These are phyloP conservation scores for Chalciporus sphaerocephalus DNA, from an alignment of 768 basidiomycete species.

Conservation along the genomic window DNA sequence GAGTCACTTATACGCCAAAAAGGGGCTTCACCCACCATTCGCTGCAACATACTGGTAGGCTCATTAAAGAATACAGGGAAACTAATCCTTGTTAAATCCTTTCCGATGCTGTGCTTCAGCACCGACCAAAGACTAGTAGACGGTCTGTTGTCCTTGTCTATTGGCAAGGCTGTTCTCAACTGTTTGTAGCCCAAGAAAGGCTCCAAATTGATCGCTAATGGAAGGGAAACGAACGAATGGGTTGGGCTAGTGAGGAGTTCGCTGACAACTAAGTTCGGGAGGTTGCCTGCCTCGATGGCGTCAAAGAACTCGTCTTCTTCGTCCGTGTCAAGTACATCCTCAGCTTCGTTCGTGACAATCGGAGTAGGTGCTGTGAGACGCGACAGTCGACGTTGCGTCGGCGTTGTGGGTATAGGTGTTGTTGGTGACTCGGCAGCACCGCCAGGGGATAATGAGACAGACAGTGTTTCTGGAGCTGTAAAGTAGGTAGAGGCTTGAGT, in stretches of 20 bases:
- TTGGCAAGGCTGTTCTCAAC: constrained; percentile 56
- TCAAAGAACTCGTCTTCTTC: constrained; percentile 98
- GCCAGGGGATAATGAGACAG: constrained; percentile 6
- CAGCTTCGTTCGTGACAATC: constrained; percentile 30
- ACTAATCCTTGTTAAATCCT: constrained; percentile 92
- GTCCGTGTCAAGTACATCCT: constrained; percentile 48
- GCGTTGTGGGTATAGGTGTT: constrained; percentile 16
- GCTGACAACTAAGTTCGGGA: constrained; percentile 73
- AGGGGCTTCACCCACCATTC: constrained; percentile 57
- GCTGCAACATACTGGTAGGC: constrained; percentile 93
- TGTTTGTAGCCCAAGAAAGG: constrained; percentile 67
- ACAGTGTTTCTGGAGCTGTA: constrained; percentile 21
- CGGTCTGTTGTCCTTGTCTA: constrained; percentile 74
- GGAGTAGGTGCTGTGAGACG: constrained; percentile 14
- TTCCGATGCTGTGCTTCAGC: constrained; percentile 91
- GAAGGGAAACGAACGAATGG: constrained; percentile 31
- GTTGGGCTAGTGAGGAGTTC: constrained; percentile 52
- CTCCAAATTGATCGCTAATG: constrained; percentile 33
- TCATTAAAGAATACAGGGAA: constrained; percentile 94
- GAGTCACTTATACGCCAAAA: not conserved
- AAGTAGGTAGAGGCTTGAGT: constrained; percentile 18
- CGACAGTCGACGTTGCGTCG: constrained; percentile 20
- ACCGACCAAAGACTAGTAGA: constrained; percentile 92
- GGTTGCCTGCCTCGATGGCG: constrained; percentile 79
- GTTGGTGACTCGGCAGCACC: constrained; percentile 3